A percentile compares a stretch with the other conserved stretches of the same genome.
These are phyloP conservation scores for Xerocomellus chrysenteron DNA, from an alignment of 768 basidiomycete species.

Conservation along the genomic window DNA sequence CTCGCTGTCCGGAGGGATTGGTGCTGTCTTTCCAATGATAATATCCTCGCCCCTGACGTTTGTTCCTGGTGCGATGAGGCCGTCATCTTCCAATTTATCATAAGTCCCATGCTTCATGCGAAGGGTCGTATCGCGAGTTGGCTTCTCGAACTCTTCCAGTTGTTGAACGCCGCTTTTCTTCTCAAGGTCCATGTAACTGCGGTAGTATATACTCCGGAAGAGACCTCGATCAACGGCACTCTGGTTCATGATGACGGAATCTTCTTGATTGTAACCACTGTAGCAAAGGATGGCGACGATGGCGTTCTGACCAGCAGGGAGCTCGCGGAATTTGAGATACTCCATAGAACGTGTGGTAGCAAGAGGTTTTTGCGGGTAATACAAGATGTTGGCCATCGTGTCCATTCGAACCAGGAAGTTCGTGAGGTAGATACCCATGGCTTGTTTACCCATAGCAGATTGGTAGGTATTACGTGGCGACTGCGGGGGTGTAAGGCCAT, in stretches of 20 bases:
- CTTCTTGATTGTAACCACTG: slow-evolving; percentile 99
- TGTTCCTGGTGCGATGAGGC: slow-evolving; percentile 89
- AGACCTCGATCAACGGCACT: slow-evolving; percentile 97
- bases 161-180: slow-evolving; percentile 93
- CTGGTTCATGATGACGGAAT: slow-evolving; percentile 99
- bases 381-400: slow-evolving; percentile 99
- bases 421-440: slow-evolving; percentile 98
- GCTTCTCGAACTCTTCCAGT: slow-evolving; percentile 96
- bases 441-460: slow-evolving; percentile 99
- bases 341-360: slow-evolving; percentile 99
- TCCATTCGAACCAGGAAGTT: slow-evolving; percentile 99
- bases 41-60: slow-evolving; percentile 97
- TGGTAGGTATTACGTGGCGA: slow-evolving; percentile 99
- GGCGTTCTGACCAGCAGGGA: slow-evolving; percentile 98
- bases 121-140: slow-evolving; percentile 86
- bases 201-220: slow-evolving; percentile 98
- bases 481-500: slow-evolving; percentile 40
- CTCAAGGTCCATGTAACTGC: slow-evolving; percentile 98
- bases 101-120: slow-evolving; percentile 98
- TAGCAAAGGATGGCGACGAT: slow-evolving; percentile 98
- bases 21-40: slow-evolving; percentile 98
- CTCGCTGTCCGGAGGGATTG: slow-evolving; percentile 93
- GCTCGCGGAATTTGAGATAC: slow-evolving; percentile 96
- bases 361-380: slow-evolving; percentile 98
- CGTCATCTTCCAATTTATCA: slow-evolving; percentile 71